These are phyloP conservation scores for Pichia cephalocereana DNA, from an alignment of 805 yeast genomes.

Conservation along the genomic window DNA sequence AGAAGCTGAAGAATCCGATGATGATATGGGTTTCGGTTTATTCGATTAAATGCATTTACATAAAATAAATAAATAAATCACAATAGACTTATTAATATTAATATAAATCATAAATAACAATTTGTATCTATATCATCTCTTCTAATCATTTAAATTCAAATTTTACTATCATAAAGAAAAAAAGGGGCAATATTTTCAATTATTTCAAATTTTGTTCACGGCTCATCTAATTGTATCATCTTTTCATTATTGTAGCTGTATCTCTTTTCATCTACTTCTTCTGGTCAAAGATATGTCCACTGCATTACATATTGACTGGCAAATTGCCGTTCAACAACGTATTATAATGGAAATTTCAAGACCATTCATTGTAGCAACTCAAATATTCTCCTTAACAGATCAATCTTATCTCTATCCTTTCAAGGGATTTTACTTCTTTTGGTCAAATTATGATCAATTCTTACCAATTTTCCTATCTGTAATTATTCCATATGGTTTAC, in stretches of 20 bases:
- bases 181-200: too few relatives aligned
- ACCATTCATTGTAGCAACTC: constrained; percentile 14
- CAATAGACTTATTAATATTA: background rate
- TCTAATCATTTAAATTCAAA: constrained; percentile 3
- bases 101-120: background rate
- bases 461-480: constrained; percentile 21
- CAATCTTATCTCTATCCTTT: constrained; percentile 17
- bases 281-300: background rate
- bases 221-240: too few relatives aligned
- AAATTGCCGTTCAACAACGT: constrained; percentile 10
- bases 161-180: too few relatives aligned
- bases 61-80: background rate
- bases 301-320: constrained; percentile 5
- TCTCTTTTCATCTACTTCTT: too few relatives aligned
- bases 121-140: background rate
- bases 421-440: constrained; percentile 20
- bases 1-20: constrained; percentile 44
- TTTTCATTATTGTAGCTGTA: too few relatives aligned
- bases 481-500: constrained; percentile 16
- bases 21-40: constrained; percentile 79
- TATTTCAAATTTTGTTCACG: too few relatives aligned
- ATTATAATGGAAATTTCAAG: constrained; percentile 15
- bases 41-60: constrained; percentile 65
- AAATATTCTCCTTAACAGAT: constrained; percentile 7
- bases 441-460: constrained; percentile 15